Evolutionary conservation across 352 stramenopile genomes (phyloP), one percentile per base, ranked within the genome.

Genomic region (Phytophthora hybrid): DNA sequence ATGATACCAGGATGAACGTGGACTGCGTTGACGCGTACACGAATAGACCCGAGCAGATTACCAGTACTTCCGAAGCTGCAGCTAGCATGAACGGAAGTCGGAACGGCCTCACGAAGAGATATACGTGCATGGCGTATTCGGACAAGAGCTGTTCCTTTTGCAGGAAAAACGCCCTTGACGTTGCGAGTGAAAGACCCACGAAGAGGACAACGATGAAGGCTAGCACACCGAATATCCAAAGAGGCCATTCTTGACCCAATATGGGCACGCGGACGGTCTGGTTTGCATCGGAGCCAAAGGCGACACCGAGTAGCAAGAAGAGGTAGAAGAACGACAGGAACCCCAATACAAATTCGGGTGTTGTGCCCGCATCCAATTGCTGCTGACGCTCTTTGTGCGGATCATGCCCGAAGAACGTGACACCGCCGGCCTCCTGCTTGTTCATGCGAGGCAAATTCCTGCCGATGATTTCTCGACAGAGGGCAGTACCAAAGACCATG

Each of bases 241-340:
- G 67, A 2, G 89, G 86, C 88, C 88, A 95, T 44, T 88, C 52
- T 46, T 95, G 87, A 1, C 84, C 88, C 4, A 88, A 46, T 0
- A 97, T 65, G 0, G 83, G 78, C 0, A 95, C 76, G 1, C 62
- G 77, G 16, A 93, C 82, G 8, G 72, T 79, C 3, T 84, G 66
- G 55, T 91, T 83, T 0, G 73, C 76, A 34, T 90, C 66, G 11
- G 82, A 84, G 6, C 82, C 82, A 61, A 97, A 97, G 3, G 87
- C 89, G 14, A 94, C 85, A 1, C 82, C 87, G 8, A 97, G 78
- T 23, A 97, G 74, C 57, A 97, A 59, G 64, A 95, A 95, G 34
- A 97, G 73, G 53, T 95, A 97, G 65, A 95, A 91, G 59, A 97
- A 97, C 6, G 85, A 95, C 6, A 97, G 52, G 52, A 95, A 88